Evolutionary conservation across 148 eudicot genomes (phyloP), one percentile per base, ranked within the genome.

Genomic region (Cornus controversa): DNA sequence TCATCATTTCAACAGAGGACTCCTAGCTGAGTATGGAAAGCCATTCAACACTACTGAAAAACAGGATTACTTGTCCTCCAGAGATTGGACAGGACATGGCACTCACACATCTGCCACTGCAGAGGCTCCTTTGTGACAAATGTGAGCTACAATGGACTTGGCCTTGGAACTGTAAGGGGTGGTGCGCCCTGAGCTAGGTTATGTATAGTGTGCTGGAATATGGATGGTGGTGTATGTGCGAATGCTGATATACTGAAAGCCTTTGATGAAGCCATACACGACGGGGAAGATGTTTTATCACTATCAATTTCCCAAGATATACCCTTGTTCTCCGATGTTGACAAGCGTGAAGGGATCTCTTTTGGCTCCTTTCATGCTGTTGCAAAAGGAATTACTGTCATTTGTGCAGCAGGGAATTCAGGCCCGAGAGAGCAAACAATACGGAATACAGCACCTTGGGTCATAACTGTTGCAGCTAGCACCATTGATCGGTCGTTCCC

Each of bases 361-460:
- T 34, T 66, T n/a, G 85, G 77, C 31, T 75, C 82, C 27, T 82
- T 82, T 31, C 85, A 79, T 53, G 85, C 82, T 34, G 82, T 82
- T 3, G 66, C 72, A 1, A 75, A 31, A 27, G 85, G 85, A 4
- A 75, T 82, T 18, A 40, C 79, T 9, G 85, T 82, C 24, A 68
- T 82, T 75, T 75, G 82, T 71, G 58, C 25, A 18, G 85, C 71
- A 29, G 77, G 73, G 37, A 82, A 82, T 28, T 40, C 28, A 1
- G 82, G 82, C 3, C 85, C 85, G 22, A 27, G 24, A 5, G 57
- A 77, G 2, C 78, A 74, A 29, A 75, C 77, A 13, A 82, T 82
- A 10, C 24, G 23, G 76, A 79, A 82, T 40, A 28, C 64, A 0
- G 72, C 85, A 23, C 85, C 85, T 0, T 82, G 85, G 85, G 60